Base-by-base conservation (phyloP, 306 rosid genomes). In the Acacia confusa region DNA sequence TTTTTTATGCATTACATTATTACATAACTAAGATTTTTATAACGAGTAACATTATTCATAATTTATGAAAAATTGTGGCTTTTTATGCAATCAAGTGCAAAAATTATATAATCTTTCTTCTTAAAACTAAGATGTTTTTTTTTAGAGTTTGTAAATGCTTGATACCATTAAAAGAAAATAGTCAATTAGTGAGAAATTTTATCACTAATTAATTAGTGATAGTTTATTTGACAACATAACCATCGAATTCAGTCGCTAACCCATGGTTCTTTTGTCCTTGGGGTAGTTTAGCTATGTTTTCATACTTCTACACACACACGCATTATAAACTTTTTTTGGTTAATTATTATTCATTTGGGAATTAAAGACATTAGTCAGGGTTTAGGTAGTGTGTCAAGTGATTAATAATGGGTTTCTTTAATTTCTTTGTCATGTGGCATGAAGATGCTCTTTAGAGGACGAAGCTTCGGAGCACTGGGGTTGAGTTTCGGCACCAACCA, bases 381-480 rank as follows among this genome's bases (percentile, higher is more conserved):
- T 10, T 24, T 25, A 24, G 66, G 16, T 22, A 4, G 15, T 1
- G 32, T 24, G 32, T 25, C 34, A 11, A 58, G 24, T 24, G 22
- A 57, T 24, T 58, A 32, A 30, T 30, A 10, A 3, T 24, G 10
- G 6, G 16, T 58, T 24, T 58, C 15, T 9, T 58, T 58, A 32
- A 30, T 30, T 30, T 30, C 3, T 30, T 30, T 30, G 34, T n/a
- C 28, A 55, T 55, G 63, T 55, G 63, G 14, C 0, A 2, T n/a
- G 63, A n/a, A 53, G 25, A 53, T 53, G 11, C 79, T 60, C 34
- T 34, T 45, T 6, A 72, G 48, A 72, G 74, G 48, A 82, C 52
- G 88, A 89, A 89, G 86, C 84, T 84, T 86, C 90, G 79, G 75
- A 17, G 81, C 41, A 69, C 80, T 58, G 36, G 65, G 81, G 85